Conservation (phyloP, 345 rosid species). For the Eucalyptus pauciflora region DNA sequence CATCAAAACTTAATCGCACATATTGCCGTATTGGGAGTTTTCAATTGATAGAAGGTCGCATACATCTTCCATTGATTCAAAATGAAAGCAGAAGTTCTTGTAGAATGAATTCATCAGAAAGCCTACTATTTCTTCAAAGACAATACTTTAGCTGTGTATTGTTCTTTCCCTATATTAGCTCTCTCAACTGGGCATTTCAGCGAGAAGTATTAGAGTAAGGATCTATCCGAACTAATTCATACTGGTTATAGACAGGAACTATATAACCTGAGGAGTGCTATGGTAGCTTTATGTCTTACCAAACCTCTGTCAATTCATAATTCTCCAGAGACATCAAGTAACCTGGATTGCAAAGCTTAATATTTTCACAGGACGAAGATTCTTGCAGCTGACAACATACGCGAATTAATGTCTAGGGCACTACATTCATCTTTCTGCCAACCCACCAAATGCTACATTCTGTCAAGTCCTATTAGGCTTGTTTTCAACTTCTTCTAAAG, state of each 20-base stretch:
- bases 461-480: neutral
- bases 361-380: neutral
- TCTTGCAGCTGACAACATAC: neutral
- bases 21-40: neutral
- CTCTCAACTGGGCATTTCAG: neutral
- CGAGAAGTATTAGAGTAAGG: neutral
- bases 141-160: neutral
- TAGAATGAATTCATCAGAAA: neutral
- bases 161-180: neutral
- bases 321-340: neutral
- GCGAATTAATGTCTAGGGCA: neutral
- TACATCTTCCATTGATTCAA: neutral
- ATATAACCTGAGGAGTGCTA: neutral
- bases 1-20: neutral
- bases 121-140: neutral
- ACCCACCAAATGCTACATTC: neutral
- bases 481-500: neutral
- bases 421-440: neutral
- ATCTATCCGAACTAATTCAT: neutral
- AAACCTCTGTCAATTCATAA: neutral
- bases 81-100: neutral
- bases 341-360: neutral
- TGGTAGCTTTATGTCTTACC: neutral
- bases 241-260: neutral
- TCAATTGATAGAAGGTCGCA: neutral